Base-by-base conservation (phyloP, 1,139 yeast genomes). In the Geotrichum siamense region DNA sequence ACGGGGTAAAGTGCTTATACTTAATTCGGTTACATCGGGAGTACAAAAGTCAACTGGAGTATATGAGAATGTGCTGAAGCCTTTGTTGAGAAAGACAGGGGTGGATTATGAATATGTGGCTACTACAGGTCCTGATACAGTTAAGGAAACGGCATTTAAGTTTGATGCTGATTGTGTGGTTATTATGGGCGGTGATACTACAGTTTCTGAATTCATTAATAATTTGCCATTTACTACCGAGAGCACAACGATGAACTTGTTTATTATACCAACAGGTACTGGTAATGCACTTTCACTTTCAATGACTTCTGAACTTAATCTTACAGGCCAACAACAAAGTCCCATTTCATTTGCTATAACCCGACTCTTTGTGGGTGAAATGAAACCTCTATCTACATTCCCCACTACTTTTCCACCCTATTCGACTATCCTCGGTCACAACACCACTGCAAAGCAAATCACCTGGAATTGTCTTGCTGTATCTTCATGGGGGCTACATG, bases 401-500 rank as follows among this genome's bases (percentile, higher is more conserved):
- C 63, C 67, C 31, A 79, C 75, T 0, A 45, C 54, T 0, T 74
- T 85, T 49, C 85, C 89, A 0, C 52, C 56, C 1, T 75, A 71
- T 0, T 63, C 77, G 1, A 27, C 16, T 12, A 9, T 37, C 17
- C 23, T 56, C 55, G 37, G 28, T 47, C 2, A 16, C 49, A 2
- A 38, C 46, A n/a, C n/a, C n/a, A n/a, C n/a, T n/a, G n/a, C n/a
- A n/a, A n/a, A n/a, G n/a, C 28, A 44, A 17, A 3, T 39, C 44
- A 19, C 36, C 26, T 15, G 43, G 49, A 3, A 42, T 37, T 23
- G 37, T 33, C 55, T 79, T 25, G 85, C 83, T 2, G 94, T 86
- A 2, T 68, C 78, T 0, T 83, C 95, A 0, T 80, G 94, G 86
- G 94, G 80, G 1, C 75, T 85, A 52, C 96, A 87, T 62, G 89